Base-by-base conservation (phyloP, 2,329 filamentous ascomycete species). In the Cladophialophora bantiana region DNA sequence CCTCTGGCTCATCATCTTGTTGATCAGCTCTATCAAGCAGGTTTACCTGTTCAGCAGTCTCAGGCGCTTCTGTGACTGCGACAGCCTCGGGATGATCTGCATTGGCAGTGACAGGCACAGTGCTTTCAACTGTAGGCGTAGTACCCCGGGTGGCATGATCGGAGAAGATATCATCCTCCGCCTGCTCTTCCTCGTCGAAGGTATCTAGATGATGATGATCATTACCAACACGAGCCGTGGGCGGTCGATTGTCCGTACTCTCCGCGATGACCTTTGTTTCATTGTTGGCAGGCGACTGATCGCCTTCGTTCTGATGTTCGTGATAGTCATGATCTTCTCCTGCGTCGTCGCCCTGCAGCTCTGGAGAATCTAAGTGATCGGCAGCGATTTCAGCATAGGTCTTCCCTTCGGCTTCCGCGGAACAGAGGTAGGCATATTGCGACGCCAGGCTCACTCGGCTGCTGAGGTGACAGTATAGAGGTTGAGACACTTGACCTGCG, bases 391-490 rank as follows among this genome's bases (percentile, higher is more conserved):
- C 78, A 1, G 84, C 83, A 64, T 87, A 79, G 12, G 87, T 87
- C 75, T 86, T 85, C 18, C 88, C 86, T 71, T 86, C 81, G 20
- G 81, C 79, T 64, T 83, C 86, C 73, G 83, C 83, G 70, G 81
- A 77, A 53, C 80, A 78, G 55, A 90, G 80, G 68, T 83, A 80
- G 40, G 78, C 77, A 35, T 90, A 76, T 64, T 85, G 83, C 52
- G 82, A 81, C 3, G 80, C 77, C 72, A 89, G 84, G 56, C 83
- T 84, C 48, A 83, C 78, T 72, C 84, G 86, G 20, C 82, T 83
- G 60, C 79, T 80, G 59, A 91, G 78, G 9, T 81, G 81, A 63
- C 90, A 78, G 71, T 87, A 86, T n/a, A 90, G 80, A 15, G 86
- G 84, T 36, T 85, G 82, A 1, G 83, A 82, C 26, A 81, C 76